Percentiles rank a stretch among this genome's conserved stretches.
Evolutionary conservation across 1,139 yeast species (phyloP).

Genomic region (Saccharomyces hybrid): DNA sequence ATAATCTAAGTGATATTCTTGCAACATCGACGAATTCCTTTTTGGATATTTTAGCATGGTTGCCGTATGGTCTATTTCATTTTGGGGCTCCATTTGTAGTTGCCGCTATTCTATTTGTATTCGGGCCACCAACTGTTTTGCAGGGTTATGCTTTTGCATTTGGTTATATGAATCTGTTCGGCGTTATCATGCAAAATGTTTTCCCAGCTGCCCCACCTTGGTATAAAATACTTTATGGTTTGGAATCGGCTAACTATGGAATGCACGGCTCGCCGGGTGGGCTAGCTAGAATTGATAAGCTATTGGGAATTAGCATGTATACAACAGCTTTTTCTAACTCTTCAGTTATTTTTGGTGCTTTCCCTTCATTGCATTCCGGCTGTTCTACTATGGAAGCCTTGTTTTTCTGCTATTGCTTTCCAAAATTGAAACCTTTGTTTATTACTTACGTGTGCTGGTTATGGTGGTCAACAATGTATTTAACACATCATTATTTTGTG

Average conservation of each 20-base stretch:
- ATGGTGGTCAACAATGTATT: conserved; percentile 98
- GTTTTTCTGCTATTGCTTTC: conserved; percentile 76
- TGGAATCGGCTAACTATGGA: conserved; percentile 82
- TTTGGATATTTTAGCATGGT: conserved; percentile 84
- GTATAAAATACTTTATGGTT: conserved; percentile 82
- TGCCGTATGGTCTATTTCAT: conserved; percentile 90
- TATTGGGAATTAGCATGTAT: conserved; percentile 77
- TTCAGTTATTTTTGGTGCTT: conserved; percentile 95
- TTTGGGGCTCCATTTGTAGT: conserved; percentile 85
- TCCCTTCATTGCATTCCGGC: conserved; percentile 92
- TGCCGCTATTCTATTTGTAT: conserved; percentile 68
- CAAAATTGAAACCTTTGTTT: conserved; percentile 55
- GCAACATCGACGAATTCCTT: conserved; percentile 64
- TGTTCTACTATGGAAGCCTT: conserved; percentile 90
- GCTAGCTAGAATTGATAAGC: conserved; percentile 72
- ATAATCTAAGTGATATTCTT: conserved; percentile 77
- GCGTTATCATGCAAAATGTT: conserved; percentile 70
- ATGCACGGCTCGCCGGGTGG: conserved; percentile 98
- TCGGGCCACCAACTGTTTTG: conserved; percentile 87
- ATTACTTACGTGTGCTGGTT: conserved; percentile 77
- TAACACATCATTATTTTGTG: conserved; percentile 90
- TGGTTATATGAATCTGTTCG: conserved; percentile 91
- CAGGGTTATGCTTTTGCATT: conserved; percentile 89
- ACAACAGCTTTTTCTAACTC: conserved; percentile 79
- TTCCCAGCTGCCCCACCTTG: conserved; percentile 99